Conservation (phyloP, 805 yeast species). For the Metschnikowia lachancei region DNA sequence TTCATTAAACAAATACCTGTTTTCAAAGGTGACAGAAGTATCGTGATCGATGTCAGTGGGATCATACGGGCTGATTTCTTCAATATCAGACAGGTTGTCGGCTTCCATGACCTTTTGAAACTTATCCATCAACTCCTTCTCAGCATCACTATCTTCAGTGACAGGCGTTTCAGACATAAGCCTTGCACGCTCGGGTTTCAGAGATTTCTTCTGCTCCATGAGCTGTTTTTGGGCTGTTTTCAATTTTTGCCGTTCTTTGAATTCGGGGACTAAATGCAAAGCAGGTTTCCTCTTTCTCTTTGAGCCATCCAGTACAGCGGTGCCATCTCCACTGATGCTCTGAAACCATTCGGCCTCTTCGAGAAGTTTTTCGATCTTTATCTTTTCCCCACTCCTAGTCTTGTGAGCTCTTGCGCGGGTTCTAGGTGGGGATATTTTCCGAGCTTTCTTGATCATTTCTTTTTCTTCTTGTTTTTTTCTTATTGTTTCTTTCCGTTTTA, state of each 20-base stretch:
- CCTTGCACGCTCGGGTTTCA: slow-evolving; percentile 4
- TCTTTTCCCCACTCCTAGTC: slow-evolving; percentile 3
- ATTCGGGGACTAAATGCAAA: slow-evolving; percentile 27
- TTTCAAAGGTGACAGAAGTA: slow-evolving; percentile 25
- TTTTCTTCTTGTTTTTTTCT: slow-evolving; percentile 9
- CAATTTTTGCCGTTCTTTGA: slow-evolving; percentile 16
- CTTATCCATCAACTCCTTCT: slow-evolving; percentile 15
- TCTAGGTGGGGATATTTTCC: slow-evolving; percentile 6
- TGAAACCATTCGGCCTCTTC: slow-evolving; percentile 39
- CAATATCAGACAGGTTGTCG: slow-evolving; percentile 26
- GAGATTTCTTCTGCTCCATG: slow-evolving; percentile 12
- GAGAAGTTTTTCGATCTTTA: slow-evolving; percentile 10
- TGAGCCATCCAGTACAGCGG: slow-evolving; percentile 30
- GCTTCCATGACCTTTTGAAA: slow-evolving; percentile 19
- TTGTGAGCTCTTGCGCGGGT: slow-evolving; percentile 5
- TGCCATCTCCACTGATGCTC: slow-evolving; percentile 38
- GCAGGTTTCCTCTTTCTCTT: slow-evolving; percentile 34
- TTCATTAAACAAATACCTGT: slow-evolving; percentile 32
- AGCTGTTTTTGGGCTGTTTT: slow-evolving; percentile 17
- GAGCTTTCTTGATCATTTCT: background rate
- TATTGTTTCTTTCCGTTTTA: slow-evolving; percentile 8
- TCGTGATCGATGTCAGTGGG: slow-evolving; percentile 38
- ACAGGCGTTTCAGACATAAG: slow-evolving; percentile 9
- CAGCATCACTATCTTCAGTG: slow-evolving; percentile 15
- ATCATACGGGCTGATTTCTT: slow-evolving; percentile 38